Evolutionary conservation across 2,329 filamentous ascomycete species (phyloP).

Genomic region (Alternaria atra): DNA sequence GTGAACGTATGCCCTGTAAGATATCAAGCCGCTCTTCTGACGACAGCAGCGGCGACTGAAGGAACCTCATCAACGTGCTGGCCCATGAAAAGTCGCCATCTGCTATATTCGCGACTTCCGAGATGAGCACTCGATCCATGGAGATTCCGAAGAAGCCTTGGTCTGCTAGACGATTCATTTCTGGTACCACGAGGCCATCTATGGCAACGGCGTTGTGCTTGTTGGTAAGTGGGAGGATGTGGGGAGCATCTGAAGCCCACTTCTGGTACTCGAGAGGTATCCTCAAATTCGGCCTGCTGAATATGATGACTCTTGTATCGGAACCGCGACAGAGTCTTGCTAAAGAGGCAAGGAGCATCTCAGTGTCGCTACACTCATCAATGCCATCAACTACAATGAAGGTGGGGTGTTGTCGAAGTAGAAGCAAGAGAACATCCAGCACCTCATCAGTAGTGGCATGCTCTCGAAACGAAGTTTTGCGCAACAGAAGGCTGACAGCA

Average conservation of each 20-base stretch:
- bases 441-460: conserved; percentile 41
- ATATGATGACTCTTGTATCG: conserved; percentile 36
- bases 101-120: conserved; percentile 25
- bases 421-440: conserved; percentile 32
- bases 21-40: conserved; percentile 34
- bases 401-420: conserved; percentile 43
- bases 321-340: conserved; percentile 35
- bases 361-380: conserved; percentile 36
- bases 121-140: conserved; percentile 35
- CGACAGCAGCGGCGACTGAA: conserved; percentile 36
- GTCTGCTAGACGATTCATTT: conserved; percentile 36
- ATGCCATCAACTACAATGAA: conserved; percentile 44
- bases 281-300: conserved; percentile 36
- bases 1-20: conserved; percentile 25
- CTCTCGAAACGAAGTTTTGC: conserved; percentile 33
- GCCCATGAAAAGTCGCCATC: conserved; percentile 45
- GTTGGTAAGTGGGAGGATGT: conserved; percentile 30
- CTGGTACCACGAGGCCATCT: conserved; percentile 24
- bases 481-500: conserved; percentile 37
- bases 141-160: conserved; percentile 43
- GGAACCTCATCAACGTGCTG: conserved; percentile 31
- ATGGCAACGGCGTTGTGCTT: conserved; percentile 32
- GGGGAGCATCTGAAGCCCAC: conserved; percentile 39
- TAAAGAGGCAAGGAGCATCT: conserved; percentile 29
- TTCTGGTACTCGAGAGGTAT: conserved; percentile 42